Evolutionary conservation across 495 filamentous ascomycete species (phyloP), one percentile per base, ranked within the genome.

Genomic region (Talaromyces proteolyticus): DNA sequence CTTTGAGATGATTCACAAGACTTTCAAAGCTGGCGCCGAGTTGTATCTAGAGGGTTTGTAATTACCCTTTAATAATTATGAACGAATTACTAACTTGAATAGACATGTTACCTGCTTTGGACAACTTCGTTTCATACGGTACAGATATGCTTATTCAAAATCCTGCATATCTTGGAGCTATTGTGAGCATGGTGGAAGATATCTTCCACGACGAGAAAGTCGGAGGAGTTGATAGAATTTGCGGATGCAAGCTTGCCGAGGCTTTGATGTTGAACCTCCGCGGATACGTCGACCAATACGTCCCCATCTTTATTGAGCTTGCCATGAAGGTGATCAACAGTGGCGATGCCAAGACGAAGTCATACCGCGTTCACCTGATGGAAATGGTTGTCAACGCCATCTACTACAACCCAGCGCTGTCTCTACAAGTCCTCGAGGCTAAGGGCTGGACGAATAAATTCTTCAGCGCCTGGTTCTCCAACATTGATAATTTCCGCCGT

Each of bases 371-470:
- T 39, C 92, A 97, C 66, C 69, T 98, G 44, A 95, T 98, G 89
- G 94, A 97, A 73, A 95, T 98, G 87, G 81, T 97, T 46, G 93
- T 98, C 77, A 97, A 98, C 68, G 86, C 86, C 46, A 89, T 96
- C 55, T 96, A 97, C 76, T 97, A 97, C 72, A 95, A 96, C 70
- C 89, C 93, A 2, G 64, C 77, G 29, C 78, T 95, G 51, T 73
- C 87, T 53, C 76, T 98, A 23, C 88, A 89, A 45, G 79, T 94
- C 17, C 75, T 98, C 36, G 93, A 98, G 67, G 64, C 76, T n/a
- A 89, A 92, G 49, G 84, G 80, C 49, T 96, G 89, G 91, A 98
- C 93, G n/a, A 97, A 97, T 68, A 96, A 94, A 70, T 97, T 98
- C 68, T 98, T 98, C 79, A 93, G 86, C 66, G 73, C 90, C 25